Evolutionary conservation across 2,329 filamentous ascomycete species (phyloP).

Genomic region (Trichoderma breve): DNA sequence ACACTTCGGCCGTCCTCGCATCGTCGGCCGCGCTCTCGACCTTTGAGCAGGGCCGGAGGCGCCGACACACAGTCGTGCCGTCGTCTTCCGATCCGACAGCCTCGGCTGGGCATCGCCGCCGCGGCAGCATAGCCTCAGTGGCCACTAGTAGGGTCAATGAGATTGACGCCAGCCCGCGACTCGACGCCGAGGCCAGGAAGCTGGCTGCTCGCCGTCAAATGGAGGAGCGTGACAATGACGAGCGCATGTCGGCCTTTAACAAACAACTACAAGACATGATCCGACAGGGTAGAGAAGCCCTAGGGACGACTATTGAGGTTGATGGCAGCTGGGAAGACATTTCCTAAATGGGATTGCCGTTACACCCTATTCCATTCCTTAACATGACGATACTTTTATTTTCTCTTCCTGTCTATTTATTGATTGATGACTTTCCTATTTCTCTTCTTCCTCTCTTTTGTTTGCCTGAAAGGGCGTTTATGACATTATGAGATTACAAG

Average conservation of each 20-base stretch:
- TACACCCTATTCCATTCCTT: background rate
- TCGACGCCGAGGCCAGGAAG: slow-evolving; percentile 66
- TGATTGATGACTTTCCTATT: background rate
- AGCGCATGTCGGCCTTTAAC: slow-evolving; percentile 76
- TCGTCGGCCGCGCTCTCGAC: slow-evolving; percentile 27
- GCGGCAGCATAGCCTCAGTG: slow-evolving; percentile 43
- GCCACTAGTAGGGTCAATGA: slow-evolving; percentile 34
- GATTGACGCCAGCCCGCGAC: slow-evolving; percentile 44
- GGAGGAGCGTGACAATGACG: slow-evolving; percentile 76
- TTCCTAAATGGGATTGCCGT: background rate
- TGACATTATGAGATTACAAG: slow-evolving; percentile 18
- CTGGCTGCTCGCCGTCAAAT: slow-evolving; percentile 69
- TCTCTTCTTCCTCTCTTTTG: slow-evolving; percentile 14
- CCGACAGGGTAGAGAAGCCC: slow-evolving; percentile 78
- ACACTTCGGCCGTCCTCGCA: background rate
- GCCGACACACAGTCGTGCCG: slow-evolving; percentile 15
- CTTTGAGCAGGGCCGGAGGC: slow-evolving; percentile 23
- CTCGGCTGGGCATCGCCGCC: slow-evolving; percentile 40
- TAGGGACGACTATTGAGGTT: slow-evolving; percentile 72
- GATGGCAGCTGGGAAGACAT: slow-evolving; percentile 38
- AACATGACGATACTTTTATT: slow-evolving; percentile 1
- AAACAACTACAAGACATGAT: slow-evolving; percentile 82
- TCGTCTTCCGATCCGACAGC: background rate
- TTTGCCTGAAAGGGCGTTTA: slow-evolving; percentile 1
- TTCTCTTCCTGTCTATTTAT: background rate